These are phyloP conservation scores for Fraxinus quadrangulata DNA, from an alignment of 257 asterid species.

Conservation along the genomic window DNA sequence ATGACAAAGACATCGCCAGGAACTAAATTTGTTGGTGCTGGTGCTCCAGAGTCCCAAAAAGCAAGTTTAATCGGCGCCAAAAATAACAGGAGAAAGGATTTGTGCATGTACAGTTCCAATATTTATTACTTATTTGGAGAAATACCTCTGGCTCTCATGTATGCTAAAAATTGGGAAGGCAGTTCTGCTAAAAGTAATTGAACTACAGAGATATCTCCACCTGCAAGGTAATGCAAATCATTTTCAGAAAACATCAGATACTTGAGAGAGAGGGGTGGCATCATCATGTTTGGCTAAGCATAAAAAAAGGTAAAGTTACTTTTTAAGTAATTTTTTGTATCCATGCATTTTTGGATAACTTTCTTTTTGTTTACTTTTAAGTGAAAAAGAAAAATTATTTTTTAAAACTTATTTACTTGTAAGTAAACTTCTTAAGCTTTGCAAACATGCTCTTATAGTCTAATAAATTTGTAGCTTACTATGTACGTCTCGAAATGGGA, in stretches of 20 bases:
- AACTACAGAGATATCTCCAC: constrained; percentile 70
- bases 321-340: not conserved
- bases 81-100: constrained; percentile 21
- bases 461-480: constrained; percentile 45
- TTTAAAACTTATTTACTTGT: not conserved
- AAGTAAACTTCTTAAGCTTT: not conserved
- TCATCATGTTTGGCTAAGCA: not conserved
- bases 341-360: too few relatives aligned
- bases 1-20: constrained; percentile 33
- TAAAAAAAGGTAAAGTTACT: not conserved
- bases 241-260: constrained; percentile 5
- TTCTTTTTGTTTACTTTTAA: not conserved
- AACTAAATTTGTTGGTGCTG: constrained; percentile 21
- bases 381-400: not conserved
- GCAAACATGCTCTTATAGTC: not conserved
- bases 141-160: constrained; percentile 71
- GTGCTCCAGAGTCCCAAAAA: constrained; percentile 24
- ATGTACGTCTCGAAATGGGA: constrained; percentile 90
- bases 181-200: constrained; percentile 90
- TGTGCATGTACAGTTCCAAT: constrained; percentile 52
- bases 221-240: constrained; percentile 44
- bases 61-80: constrained; percentile 22
- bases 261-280: not conserved
- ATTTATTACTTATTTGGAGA: constrained; percentile 48
- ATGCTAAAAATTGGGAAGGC: constrained; percentile 84